Percentiles rank a stretch among this genome's conserved stretches.
phyloP scores from a whole-genome alignment of 768 basidiomycete species.

The Ramaria sp. region DNA sequence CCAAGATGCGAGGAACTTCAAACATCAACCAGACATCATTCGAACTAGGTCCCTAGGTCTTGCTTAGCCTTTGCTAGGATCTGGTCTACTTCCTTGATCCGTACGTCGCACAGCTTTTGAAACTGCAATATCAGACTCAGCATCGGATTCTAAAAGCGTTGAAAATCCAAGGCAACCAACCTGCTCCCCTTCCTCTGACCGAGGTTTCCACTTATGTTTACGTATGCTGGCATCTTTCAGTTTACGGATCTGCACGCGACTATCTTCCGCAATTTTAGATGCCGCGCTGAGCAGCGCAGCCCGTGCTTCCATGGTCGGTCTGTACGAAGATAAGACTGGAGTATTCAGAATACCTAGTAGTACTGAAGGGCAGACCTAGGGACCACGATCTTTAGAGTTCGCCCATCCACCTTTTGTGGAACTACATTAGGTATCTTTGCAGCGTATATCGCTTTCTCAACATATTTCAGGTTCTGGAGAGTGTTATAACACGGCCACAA shows the following conservation, averaged over 20 bases:
- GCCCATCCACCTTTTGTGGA: slow-evolving; percentile 58
- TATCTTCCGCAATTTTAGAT: slow-evolving; percentile 60
- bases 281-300: slow-evolving; percentile 42
- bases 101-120: slow-evolving; percentile 57
- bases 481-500: neutral
- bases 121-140: slow-evolving; percentile 34
- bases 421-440: slow-evolving; percentile 62
- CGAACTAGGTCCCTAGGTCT: neutral
- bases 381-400: slow-evolving; percentile 71
- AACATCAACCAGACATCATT: too few relatives aligned
- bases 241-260: slow-evolving; percentile 64
- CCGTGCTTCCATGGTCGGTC: slow-evolving; percentile 69
- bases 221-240: slow-evolving; percentile 57
- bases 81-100: slow-evolving; percentile 56
- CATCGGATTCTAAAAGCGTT: neutral
- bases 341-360: neutral
- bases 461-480: slow-evolving; percentile 56
- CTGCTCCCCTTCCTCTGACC: slow-evolving; percentile 58
- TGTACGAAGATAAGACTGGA: slow-evolving; percentile 18
- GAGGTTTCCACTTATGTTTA: slow-evolving; percentile 58
- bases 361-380: slow-evolving; percentile 43
- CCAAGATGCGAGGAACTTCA: too few relatives aligned
- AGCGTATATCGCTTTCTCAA: slow-evolving; percentile 68
- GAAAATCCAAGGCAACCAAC: slow-evolving; percentile 26
- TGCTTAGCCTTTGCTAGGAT: slow-evolving; percentile 33